phyloP scores from a whole-genome alignment of 768 basidiomycete genomes.

The Boletus rubescentipes region DNA sequence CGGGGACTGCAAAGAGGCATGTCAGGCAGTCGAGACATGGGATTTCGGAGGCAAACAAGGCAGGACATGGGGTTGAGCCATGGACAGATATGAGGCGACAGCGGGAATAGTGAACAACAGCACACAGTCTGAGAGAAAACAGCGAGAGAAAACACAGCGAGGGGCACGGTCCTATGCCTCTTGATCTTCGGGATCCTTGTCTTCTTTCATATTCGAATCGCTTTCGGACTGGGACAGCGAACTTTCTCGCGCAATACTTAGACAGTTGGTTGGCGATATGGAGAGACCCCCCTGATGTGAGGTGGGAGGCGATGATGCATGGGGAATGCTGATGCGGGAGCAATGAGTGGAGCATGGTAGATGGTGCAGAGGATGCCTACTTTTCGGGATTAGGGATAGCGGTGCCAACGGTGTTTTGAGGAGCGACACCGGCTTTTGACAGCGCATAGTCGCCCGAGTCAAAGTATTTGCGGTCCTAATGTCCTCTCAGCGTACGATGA shows the following conservation, averaged over 20 bases:
- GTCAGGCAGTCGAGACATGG: slow-evolving; percentile 18
- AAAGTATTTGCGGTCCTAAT: slow-evolving; percentile 97
- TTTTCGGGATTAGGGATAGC: slow-evolving; percentile 98
- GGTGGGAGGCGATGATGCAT: slow-evolving; percentile 73
- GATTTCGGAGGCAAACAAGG: slow-evolving; percentile 7
- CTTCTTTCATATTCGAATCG: slow-evolving; percentile 20
- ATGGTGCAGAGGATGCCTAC: slow-evolving; percentile 46
- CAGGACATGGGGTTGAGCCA: slow-evolving; percentile 18
- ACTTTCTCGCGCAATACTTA: slow-evolving; percentile 65
- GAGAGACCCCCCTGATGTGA: slow-evolving; percentile 57
- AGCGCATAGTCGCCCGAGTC: slow-evolving; percentile 99
- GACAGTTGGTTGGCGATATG: slow-evolving; percentile 71
- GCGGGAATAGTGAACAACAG: slow-evolving; percentile 21
- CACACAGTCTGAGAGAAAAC: slow-evolving; percentile 5
- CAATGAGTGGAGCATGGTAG: neutral
- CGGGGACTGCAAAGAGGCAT: slow-evolving; percentile 13
- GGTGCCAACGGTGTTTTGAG: slow-evolving; percentile 87
- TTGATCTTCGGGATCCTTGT: slow-evolving; percentile 12
- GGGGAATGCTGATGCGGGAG: slow-evolving; percentile 68
- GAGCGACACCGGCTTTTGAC: slow-evolving; percentile 91
- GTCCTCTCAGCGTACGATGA: slow-evolving; percentile 6
- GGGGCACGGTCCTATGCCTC: slow-evolving; percentile 13
- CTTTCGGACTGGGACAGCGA: slow-evolving; percentile 34
- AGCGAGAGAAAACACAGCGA: slow-evolving; percentile 2
- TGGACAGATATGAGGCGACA: slow-evolving; percentile 22